phyloP scores from a whole-genome alignment of 129 eudicot species.

The Oenanthe sinensis region DNA sequence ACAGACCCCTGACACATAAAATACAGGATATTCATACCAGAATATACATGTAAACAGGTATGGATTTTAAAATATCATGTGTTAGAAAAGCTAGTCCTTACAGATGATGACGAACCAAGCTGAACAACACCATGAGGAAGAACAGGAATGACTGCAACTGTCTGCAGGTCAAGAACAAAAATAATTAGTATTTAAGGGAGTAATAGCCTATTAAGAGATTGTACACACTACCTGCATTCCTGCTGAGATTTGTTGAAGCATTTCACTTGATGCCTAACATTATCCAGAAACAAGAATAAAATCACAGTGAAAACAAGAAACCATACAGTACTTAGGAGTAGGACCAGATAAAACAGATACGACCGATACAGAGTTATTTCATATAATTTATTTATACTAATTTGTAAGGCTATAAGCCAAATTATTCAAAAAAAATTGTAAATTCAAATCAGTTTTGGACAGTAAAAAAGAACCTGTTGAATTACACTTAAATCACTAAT shows the following conservation, averaged over 20 bases:
- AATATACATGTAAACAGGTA: background rate
- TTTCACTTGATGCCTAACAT: constrained; percentile 64
- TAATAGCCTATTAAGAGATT: background rate
- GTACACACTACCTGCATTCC: constrained; percentile 60
- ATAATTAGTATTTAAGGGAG: constrained; percentile 5
- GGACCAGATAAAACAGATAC: background rate
- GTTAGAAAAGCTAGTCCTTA: constrained; percentile 28
- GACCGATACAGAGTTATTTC: background rate
- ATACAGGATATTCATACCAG: background rate
- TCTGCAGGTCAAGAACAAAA: constrained; percentile 38
- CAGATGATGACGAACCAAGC: constrained; percentile 68
- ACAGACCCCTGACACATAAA: background rate
- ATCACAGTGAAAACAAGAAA: background rate
- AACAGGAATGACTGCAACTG: constrained; percentile 83
- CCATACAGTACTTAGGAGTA: background rate
- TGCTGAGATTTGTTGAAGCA: constrained; percentile 60
- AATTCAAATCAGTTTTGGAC: background rate
- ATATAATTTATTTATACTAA: too few relatives aligned
- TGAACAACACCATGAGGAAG: constrained; percentile 95
- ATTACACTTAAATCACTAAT: background rate
- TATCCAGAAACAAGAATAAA: constrained; percentile 1
- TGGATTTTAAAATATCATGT: background rate
- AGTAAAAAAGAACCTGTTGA: background rate
- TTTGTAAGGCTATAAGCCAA: too few relatives aligned
- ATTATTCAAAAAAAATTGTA: too few relatives aligned